These are phyloP conservation scores for Pseudogymnoascus sp. DNA, from an alignment of 2,329 filamentous ascomycete genomes.

Conservation along the genomic window DNA sequence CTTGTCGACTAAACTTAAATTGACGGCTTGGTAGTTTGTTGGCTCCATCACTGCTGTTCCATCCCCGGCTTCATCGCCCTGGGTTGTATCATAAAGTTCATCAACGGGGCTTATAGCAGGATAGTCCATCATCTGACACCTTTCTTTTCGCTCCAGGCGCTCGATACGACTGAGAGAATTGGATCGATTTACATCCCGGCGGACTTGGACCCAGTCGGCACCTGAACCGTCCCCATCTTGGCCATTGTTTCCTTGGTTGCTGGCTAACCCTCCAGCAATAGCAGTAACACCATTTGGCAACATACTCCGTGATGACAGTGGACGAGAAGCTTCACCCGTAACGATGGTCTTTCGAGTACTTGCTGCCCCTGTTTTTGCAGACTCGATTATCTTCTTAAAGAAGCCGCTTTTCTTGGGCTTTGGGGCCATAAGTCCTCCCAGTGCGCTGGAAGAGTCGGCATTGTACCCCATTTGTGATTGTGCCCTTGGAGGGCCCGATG, in stretches of 20 bases:
- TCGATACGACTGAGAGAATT: conserved; percentile 90
- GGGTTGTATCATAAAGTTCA: conserved; percentile 72
- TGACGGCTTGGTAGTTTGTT: conserved; percentile 71
- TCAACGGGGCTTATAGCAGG: conserved; percentile 84
- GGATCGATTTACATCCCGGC: conserved; percentile 88
- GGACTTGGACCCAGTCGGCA: conserved; percentile 94
- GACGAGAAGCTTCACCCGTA: conserved; percentile 42
- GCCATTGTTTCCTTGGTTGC: conserved; percentile 39
- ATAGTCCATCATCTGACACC: conserved; percentile 91
- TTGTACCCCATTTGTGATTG: conserved; percentile 60
- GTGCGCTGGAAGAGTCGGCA: conserved; percentile 56
- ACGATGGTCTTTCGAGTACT: conserved; percentile 65
- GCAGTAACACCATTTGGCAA: conserved; percentile 34
- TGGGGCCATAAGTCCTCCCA: conserved; percentile 71
- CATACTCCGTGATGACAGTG: conserved; percentile 25
- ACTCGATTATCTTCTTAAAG: conserved; percentile 91
- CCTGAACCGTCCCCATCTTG: conserved; percentile 40
- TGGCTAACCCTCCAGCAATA: conserved; percentile 42
- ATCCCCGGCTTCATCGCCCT: conserved; percentile 85
- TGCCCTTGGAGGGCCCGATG: conserved; percentile 42
- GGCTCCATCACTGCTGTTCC: conserved; percentile 75
- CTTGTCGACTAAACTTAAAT: conserved; percentile 86
- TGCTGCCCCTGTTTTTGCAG: conserved; percentile 87
- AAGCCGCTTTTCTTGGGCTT: conserved; percentile 80
- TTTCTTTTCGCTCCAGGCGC: conserved; percentile 71